phyloP scores from a whole-genome alignment of 1,284 basidiomycete species.

The Melampsora larici-populina region DNA sequence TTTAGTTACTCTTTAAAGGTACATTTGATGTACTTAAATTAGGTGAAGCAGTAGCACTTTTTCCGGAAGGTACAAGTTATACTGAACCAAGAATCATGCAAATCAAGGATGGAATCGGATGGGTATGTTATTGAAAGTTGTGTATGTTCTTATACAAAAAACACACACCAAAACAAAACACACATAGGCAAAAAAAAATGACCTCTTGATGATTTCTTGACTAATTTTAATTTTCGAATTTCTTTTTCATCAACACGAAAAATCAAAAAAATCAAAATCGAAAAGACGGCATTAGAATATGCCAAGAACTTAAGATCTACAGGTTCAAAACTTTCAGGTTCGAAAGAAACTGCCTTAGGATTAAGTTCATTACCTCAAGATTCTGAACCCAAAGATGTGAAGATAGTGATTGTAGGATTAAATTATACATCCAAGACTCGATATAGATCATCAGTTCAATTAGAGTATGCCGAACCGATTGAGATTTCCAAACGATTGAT shows the following conservation, averaged over 20 bases:
- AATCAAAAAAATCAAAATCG: background rate
- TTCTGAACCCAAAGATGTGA: slow-evolving; percentile 21
- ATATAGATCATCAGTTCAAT: slow-evolving; percentile 30
- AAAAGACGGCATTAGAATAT: slow-evolving; percentile 40
- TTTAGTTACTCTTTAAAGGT: slow-evolving; percentile 36
- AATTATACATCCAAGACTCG: slow-evolving; percentile 36
- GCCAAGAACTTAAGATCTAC: slow-evolving; percentile 33
- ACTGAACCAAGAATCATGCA: slow-evolving; percentile 35
- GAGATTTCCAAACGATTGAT: background rate
- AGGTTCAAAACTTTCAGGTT: slow-evolving; percentile 21
- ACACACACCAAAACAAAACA: background rate
- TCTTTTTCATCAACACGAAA: background rate
- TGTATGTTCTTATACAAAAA: background rate
- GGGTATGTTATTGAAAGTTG: slow-evolving; percentile 14
- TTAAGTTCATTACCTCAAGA: background rate
- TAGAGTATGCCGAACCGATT: slow-evolving; percentile 27
- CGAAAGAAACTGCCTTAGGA: slow-evolving; percentile 14
- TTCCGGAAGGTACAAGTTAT: slow-evolving; percentile 40
- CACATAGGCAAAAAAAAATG: too few relatives aligned
- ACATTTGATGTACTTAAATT: slow-evolving; percentile 42
- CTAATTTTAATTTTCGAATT: background rate
- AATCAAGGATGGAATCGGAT: slow-evolving; percentile 40
- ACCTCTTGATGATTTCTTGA: too few relatives aligned
- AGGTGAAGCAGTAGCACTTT: slow-evolving; percentile 40
- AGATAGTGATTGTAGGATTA: slow-evolving; percentile 30